Base-by-base conservation (phyloP, 208 protist species). In the Blechomonas ayalai region DNA sequence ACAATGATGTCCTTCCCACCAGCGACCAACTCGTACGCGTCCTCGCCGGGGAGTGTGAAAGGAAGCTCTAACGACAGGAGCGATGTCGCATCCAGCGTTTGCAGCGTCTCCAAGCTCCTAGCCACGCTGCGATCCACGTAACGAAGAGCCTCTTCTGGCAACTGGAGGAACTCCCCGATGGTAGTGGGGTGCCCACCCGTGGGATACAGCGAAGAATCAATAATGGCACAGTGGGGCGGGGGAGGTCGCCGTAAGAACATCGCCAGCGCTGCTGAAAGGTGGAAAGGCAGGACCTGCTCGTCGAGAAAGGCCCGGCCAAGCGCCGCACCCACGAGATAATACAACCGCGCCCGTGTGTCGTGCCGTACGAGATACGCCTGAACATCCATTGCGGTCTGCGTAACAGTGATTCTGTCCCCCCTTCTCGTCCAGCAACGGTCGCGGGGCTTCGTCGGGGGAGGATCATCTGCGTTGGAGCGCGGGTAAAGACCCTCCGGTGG, bases 21-120 rank as follows among this genome's bases (percentile, higher is more conserved):
- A 1, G 59, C 40, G 9, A 73, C 41, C 18, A 95, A 49, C 52
- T 85, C 77, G 35, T 80, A 78, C 32, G 0, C 32, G 46, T 92
- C 83, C 24, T 80, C 32, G 15, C 87, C 87, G 1, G 87, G 87
- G 0, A 95, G 41, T 9, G 83, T 92, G 52, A 95, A 95, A 31
- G 67, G 77, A n/a, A 92, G 37, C 9, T 89, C 65, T 4, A 92
- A 60, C 9, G 64, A 47, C 10, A 41, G 41, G 4, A 92, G 40
- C 7, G 57, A 70, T 2, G 50, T 47, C 3, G 26, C 51, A 36
- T 71, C 71, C 25, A 86, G 29, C 8, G 52, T 50, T 2, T 53
- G 31, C 23, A 92, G 47, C 4, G 70, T 47, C 3, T 26, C 59
- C 4, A 92, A 37, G 48, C 73, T 84, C 20, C 52, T 25, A 23